Evolutionary conservation across 2,329 filamentous ascomycete genomes (phyloP), one percentile per base, ranked within the genome.

Genomic region (Macroventuria anomochaeta): DNA sequence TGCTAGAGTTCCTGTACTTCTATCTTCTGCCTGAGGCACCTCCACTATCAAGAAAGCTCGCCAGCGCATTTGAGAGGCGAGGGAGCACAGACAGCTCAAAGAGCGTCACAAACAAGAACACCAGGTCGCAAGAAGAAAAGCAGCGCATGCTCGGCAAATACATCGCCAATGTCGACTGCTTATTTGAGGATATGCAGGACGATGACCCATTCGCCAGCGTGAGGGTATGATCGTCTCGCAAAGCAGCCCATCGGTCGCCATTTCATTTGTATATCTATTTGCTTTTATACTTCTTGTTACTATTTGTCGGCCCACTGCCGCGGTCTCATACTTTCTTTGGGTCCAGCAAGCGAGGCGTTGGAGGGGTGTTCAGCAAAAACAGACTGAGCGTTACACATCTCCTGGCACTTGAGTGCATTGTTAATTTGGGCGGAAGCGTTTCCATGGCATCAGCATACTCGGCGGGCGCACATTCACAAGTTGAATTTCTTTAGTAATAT

Each of bases 1-100:
- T 96, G n/a, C 88, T 97, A 64, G 95, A 97, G 75, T 97, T 97
- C 72, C 79, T 99, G 44, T 97, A 97, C 80, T 97, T 97, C 76
- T 99, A 97, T 76, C 87, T 99, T 64, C 96, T 97, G 88, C 93
- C 93, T 43, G 95, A 99, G 77, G 85, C 85, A 0, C 87, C 80
- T 1, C 83, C 37, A 79, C 67, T 74, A 7, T 60, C 68, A 15
- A 61, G 71, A 33, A 73, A 75, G 53, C 56, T 74, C 20, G 58
- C 62, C 7, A 58, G 57, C 26, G 67, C 71, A 17, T 71, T 73
- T 55, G 70, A 74, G 21, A 58, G 69, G 39, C 61, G 72, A 49
- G 64, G 55, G 31, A 72, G 69, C 57, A 68, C 62, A 12, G 65
- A 59, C 46, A 63, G 65, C 48, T 61, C 68, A 46, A 70, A 71